A percentile compares a stretch with the other conserved stretches of the same genome.
phyloP scores from a whole-genome alignment of 2,329 filamentous ascomycete species.

The Penicillium sp. region DNA sequence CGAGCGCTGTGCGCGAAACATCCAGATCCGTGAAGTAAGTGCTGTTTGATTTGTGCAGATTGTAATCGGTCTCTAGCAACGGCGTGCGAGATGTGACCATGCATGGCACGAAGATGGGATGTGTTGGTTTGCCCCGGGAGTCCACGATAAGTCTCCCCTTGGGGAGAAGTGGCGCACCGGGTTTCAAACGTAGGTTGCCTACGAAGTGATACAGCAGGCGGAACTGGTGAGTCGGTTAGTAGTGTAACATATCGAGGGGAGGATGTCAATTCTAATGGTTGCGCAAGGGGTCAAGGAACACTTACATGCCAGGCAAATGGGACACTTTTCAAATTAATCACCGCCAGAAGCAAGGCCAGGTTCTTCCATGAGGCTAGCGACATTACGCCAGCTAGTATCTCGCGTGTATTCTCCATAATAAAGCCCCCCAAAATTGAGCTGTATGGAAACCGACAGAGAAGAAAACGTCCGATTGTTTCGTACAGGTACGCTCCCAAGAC shows the following conservation, averaged over 20 bases:
- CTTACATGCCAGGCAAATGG: conserved; percentile 45
- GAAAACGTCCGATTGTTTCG: not conserved
- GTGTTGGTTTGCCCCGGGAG: conserved; percentile 40
- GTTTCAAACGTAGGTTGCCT: conserved; percentile 54
- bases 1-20: conserved; percentile 75
- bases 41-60: conserved; percentile 77
- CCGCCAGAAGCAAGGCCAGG: conserved; percentile 37
- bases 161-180: conserved; percentile 49
- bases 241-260: not conserved
- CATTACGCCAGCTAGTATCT: conserved; percentile 21
- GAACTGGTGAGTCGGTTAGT: conserved; percentile 43
- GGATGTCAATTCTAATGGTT: not conserved
- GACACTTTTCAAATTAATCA: conserved; percentile 41
- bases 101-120: conserved; percentile 71
- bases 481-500: not conserved
- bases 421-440: not conserved
- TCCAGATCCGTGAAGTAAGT: conserved; percentile 90
- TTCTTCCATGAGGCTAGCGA: conserved; percentile 36
- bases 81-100: conserved; percentile 67
- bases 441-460: not conserved
- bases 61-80: conserved; percentile 80
- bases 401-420: conserved; percentile 24
- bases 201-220: conserved; percentile 61
- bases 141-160: conserved; percentile 38
- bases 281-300: not conserved